Conservation (phyloP, 805 yeast species). For the Monosporozyma aerobia region DNA sequence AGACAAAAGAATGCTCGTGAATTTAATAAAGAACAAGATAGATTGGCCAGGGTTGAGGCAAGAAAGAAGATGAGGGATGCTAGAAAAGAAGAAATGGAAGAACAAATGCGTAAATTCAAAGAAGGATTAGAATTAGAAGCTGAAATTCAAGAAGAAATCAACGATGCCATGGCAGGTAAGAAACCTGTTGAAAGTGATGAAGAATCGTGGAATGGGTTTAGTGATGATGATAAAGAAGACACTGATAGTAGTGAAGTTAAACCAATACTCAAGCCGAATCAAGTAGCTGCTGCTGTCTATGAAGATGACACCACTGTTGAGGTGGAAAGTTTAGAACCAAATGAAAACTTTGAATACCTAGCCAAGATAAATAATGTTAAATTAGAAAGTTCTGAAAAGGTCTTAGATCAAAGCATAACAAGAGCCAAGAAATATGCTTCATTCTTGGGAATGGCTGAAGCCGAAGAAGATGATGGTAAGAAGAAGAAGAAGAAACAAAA, state of each 20-base stretch:
- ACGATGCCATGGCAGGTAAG: conserved; percentile 10
- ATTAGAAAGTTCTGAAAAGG: conserved; percentile 53
- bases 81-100: conserved; percentile 53
- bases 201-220: conserved; percentile 34
- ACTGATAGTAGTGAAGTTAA: conserved; percentile 14
- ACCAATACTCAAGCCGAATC: conserved; percentile 27
- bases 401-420: conserved; percentile 63
- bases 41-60: conserved; percentile 64
- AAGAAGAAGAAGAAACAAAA: conserved; percentile 36
- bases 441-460: conserved; percentile 44
- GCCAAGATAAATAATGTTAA: conserved; percentile 67
- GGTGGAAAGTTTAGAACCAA: conserved; percentile 41
- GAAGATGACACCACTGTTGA: conserved; percentile 37
- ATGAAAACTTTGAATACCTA: conserved; percentile 45
- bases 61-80: conserved; percentile 57
- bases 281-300: conserved; percentile 15
- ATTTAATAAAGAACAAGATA: conserved; percentile 65
- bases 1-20: conserved; percentile 81
- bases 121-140: conserved; percentile 18
- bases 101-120: conserved; percentile 36
- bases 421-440: conserved; percentile 81
- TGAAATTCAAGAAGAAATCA: conserved; percentile 21
- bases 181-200: conserved; percentile 6
- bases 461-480: conserved; percentile 23
- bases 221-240: conserved; percentile 19